phyloP scores from a whole-genome alignment of 2,329 filamentous ascomycete species.

The Microthyrium microscopicum region DNA sequence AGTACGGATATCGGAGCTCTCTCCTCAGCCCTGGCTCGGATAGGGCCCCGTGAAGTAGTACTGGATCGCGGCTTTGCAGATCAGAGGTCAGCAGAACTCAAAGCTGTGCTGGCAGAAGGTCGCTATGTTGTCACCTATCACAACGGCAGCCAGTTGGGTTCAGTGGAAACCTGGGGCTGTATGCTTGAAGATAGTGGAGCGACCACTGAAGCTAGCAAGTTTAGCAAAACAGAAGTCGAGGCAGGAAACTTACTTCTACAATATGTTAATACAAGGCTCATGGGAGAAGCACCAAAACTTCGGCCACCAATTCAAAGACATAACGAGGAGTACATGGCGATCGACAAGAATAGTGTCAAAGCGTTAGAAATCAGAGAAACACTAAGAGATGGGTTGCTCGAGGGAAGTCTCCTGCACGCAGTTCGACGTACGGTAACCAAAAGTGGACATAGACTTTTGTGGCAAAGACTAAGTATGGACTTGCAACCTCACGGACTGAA shows the following conservation, averaged over 20 bases:
- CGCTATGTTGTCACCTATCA: conserved; percentile 63
- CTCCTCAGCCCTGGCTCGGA: conserved; percentile 65
- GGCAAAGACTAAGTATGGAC: conserved; percentile 58
- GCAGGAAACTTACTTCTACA: conserved; percentile 70
- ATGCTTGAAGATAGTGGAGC: conserved; percentile 63
- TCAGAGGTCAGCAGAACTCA: conserved; percentile 42
- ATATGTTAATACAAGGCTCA: conserved; percentile 64
- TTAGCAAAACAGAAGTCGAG: conserved; percentile 51
- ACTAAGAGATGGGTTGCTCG: conserved; percentile 58
- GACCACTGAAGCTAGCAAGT: conserved; percentile 33
- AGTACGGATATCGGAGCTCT: conserved; percentile 52
- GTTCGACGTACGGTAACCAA: conserved; percentile 80
- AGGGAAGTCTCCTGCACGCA: conserved; percentile 80
- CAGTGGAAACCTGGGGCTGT: conserved; percentile 49
- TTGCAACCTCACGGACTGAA: conserved; percentile 11
- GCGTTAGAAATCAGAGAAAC: conserved; percentile 82
- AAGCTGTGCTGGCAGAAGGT: conserved; percentile 56
- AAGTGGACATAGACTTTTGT: conserved; percentile 70
- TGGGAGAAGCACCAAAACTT: conserved; percentile 62
- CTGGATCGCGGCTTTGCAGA: conserved; percentile 41
- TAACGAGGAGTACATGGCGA: conserved; percentile 63
- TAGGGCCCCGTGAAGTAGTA: conserved; percentile 72
- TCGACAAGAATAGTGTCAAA: conserved; percentile 81
- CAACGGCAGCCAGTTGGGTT: conserved; percentile 24
- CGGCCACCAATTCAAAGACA: conserved; percentile 66